These are phyloP conservation scores for Lachnellula suecica DNA, from an alignment of 2,329 filamentous ascomycete species.

Conservation along the genomic window DNA sequence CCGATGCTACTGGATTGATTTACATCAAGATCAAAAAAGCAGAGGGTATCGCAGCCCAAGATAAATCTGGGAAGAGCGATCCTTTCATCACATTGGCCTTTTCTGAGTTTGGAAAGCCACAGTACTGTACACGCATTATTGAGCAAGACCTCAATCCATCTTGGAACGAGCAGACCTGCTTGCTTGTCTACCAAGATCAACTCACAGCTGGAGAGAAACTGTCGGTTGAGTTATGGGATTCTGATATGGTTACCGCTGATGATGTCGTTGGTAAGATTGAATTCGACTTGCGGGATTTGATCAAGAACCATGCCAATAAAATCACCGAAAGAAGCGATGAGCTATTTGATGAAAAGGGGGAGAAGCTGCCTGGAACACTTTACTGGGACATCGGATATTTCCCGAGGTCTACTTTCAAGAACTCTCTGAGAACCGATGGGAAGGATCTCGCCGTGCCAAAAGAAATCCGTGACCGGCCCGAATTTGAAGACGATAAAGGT, in stretches of 20 bases:
- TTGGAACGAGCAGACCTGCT: constrained; percentile 21
- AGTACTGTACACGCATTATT: constrained; percentile 20
- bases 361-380: constrained; percentile 11
- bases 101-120: constrained; percentile 19
- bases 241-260: constrained; percentile 14
- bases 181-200: constrained; percentile 20
- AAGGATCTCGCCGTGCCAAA: constrained; percentile 14
- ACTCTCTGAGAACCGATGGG: constrained; percentile 15
- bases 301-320: constrained; percentile 16
- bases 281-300: constrained; percentile 19
- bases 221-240: constrained; percentile 20
- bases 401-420: constrained; percentile 15
- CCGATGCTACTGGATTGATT: constrained; percentile 18
- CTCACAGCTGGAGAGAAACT: constrained; percentile 19
- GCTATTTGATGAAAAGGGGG: constrained; percentile 15
- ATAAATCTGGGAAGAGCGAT: constrained; percentile 20
- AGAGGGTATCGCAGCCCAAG: constrained; percentile 16
- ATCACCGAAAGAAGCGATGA: constrained; percentile 16
- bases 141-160: constrained; percentile 19
- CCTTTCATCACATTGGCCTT: constrained; percentile 21
- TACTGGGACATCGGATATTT: constrained; percentile 24
- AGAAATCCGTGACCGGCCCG: constrained; percentile 13
- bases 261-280: constrained; percentile 20
- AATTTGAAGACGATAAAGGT: constrained; percentile 19
- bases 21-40: constrained; percentile 22